Base-by-base conservation (phyloP, 768 basidiomycete species). In the Boletus huronensis region DNA sequence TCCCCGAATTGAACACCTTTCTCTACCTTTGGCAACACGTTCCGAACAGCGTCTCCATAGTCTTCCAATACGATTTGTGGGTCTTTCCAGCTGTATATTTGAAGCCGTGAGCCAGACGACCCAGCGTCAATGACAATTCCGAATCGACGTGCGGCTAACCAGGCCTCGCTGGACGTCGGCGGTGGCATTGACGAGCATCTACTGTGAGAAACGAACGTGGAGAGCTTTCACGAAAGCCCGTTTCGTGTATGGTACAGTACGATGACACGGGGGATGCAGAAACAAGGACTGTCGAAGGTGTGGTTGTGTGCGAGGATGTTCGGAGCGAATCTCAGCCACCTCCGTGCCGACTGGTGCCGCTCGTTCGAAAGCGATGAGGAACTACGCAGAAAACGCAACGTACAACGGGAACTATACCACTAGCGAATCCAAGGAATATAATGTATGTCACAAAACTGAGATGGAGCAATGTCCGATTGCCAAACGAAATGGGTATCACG, bases 101-200 rank as follows among this genome's bases (percentile, higher is more conserved):
- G 95, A 34, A 98, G 76, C 50, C 97, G 78, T 5, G 96, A 98
- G 28, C 97, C 97, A 23, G 34, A 98, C 69, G 94, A 97, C 57
- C 97, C 97, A 67, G 97, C 97, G 77, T 99, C 97, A 71, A 99
- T 92, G 58, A 98, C 94, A 55, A 98, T 82, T 55, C 92, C 93
- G 72, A 93, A 96, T 63, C 87, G 84, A 61, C 93, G 85, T 52
- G 83, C 84, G 55, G 80, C 73, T 52, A 90, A 80, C 91, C 91
- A 93, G 57, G 85, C 73, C 67, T 91, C 83, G 61, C 77, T 77
- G 50, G 75, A 81, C 54, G 79, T 82, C 55, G 88, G 85, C 46
- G 91, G 88, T 42, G 89, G 86, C 91, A 93, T 91, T 63, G 67
- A 69, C 67, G 46, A 59, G 49, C 66, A 65, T 65, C 31, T 47